phyloP scores from a whole-genome alignment of 78 protist genomes.

The Chrysochromulina parva region DNA sequence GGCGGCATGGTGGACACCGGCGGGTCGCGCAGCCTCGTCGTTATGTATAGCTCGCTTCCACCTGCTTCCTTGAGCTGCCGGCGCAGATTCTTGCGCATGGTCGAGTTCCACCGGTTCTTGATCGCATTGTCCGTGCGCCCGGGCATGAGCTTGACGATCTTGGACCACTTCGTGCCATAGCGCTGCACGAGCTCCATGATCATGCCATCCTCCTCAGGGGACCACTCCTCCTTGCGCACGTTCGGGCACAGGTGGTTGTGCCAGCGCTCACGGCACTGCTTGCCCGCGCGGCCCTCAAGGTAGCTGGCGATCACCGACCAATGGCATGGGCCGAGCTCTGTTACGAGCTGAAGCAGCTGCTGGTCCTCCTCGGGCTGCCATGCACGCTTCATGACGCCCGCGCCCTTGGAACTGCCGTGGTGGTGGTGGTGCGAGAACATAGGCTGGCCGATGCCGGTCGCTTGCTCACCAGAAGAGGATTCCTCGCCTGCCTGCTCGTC shows the following conservation, averaged over 20 bases:
- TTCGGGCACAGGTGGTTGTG: background rate
- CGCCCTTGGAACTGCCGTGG: no score
- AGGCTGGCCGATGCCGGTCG: no score
- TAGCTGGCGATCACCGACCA: background rate
- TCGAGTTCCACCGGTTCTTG: background rate
- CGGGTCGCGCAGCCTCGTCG: no score
- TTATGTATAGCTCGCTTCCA: no score
- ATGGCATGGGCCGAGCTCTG: background rate
- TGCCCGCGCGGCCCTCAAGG: background rate
- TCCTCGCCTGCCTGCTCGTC: no score
- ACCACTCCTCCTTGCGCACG: background rate
- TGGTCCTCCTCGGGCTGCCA: background rate
- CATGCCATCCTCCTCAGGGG: background rate
- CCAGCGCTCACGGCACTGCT: background rate
- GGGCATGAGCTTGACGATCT: background rate
- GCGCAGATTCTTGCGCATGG: background rate
- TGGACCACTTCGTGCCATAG: background rate
- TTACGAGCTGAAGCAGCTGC: background rate
- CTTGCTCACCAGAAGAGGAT: no score
- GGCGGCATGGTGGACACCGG: no score
- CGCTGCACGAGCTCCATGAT: background rate
- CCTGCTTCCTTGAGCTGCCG: background rate
- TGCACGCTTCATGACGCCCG: background rate
- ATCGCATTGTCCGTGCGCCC: slow-evolving; percentile 12
- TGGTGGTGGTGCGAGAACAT: no score